Evolutionary conservation across 768 basidiomycete genomes (phyloP).

Genomic region (Suillus subluteus): DNA sequence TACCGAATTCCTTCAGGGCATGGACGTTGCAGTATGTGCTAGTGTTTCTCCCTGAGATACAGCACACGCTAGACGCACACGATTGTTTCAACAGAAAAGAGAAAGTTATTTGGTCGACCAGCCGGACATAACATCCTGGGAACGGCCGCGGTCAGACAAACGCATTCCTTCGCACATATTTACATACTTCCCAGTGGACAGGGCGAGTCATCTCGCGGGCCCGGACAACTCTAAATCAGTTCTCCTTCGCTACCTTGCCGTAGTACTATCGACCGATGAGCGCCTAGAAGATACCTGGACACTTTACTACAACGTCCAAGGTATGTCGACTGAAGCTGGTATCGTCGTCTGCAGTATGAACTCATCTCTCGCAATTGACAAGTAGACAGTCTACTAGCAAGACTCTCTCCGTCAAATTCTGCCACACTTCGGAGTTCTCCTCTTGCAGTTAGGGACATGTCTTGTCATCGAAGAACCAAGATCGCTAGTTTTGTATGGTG

Average conservation of each 20-base stretch:
- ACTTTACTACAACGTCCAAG: slow-evolving; percentile 56
- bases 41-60: slow-evolving; percentile 49
- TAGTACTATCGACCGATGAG: slow-evolving; percentile 7
- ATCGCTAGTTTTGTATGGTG: not conserved
- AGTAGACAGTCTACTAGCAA: slow-evolving; percentile 50
- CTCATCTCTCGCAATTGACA: not conserved
- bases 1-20: slow-evolving; percentile 29
- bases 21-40: slow-evolving; percentile 50
- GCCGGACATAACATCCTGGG: slow-evolving; percentile 22
- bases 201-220: too few species aligned
- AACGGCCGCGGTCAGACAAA: slow-evolving; percentile 19
- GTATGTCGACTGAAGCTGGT: slow-evolving; percentile 24
- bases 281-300: slow-evolving; percentile 46
- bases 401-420: slow-evolving; percentile 46
- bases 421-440: slow-evolving; percentile 44
- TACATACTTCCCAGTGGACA: not conserved
- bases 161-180: slow-evolving; percentile 10
- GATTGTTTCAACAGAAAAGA: slow-evolving; percentile 21
- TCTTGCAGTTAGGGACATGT: slow-evolving; percentile 36
- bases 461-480: not conserved
- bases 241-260: not conserved
- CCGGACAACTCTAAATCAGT: not conserved
- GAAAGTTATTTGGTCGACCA: slow-evolving; percentile 26
- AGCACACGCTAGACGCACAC: slow-evolving; percentile 36
- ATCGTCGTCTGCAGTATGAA: not conserved